Evolutionary conservation across 176 grass and related monocot species (phyloP), one percentile per base, ranked within the genome.

Genomic region (Hyparrhenia diplandra): DNA sequence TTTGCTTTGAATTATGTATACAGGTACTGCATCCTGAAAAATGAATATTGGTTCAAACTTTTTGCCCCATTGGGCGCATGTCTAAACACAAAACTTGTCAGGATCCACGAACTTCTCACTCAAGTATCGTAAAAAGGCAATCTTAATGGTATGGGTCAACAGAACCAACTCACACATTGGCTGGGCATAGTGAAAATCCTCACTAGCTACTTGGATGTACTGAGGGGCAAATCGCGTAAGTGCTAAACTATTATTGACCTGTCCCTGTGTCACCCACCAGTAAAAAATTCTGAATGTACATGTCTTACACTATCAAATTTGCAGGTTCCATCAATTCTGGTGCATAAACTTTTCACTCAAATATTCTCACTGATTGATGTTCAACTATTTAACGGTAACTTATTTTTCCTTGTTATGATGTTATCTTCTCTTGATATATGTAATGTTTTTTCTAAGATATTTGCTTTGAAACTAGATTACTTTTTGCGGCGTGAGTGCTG

Each of bases 371-470:
- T 97, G 57, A 82, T 97, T 77, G 87, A 97, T 84, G 89, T 84
- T 82, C 91, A 97, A 75, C 80, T 97, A 80, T 94, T 97, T 87
- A 97, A 97, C 54, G 83, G 94, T 97, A 92, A 64, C 67, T 28
- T 64, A 64, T 62, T 75, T 82, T 18, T 40, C 49, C 34, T 25
- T 47, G 31, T 61, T 46, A 18, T 47, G 68, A 71, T 71, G 24
- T 29, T 58, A 31, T 75, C 39, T 80, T 67, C 3, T 84, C 47
- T 84, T 70, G 8, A 39, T 77, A 58, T 67, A 79, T 81, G 32
- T 76, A 49, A 70, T 73, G 80, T 62, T 86, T 69, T 69, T 60
- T 84, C 34, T 85, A 79, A 86, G 46, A 82, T 62, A 40, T 83
- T 69, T 70, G 21, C 31, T 52, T 75, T 73, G 72, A 79, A 81